Conservation (phyloP, 2,329 filamentous ascomycete species). For the Aspergillus pseudotamarii region DNA sequence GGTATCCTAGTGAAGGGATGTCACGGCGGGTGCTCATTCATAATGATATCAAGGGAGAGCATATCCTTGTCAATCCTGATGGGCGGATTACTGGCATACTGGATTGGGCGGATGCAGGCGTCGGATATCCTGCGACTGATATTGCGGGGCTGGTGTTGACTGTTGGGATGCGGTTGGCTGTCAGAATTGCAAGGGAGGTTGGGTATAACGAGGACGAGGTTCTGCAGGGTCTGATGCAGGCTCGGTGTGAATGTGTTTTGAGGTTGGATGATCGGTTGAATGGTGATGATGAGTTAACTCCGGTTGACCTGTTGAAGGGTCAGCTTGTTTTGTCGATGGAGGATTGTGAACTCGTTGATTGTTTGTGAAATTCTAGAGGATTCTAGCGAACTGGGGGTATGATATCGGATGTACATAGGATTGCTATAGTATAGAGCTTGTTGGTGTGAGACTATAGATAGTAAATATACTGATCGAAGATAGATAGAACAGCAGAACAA, state of each 20-base stretch:
- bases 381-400: too few species aligned
- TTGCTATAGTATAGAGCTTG: neutral
- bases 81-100: neutral
- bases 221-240: slow-evolving; percentile 1
- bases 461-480: neutral
- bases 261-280: slow-evolving; percentile 4
- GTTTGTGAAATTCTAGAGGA: neutral
- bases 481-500: neutral
- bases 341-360: neutral
- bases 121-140: slow-evolving; percentile 6
- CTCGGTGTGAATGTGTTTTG: slow-evolving; percentile 2
- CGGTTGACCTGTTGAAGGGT: neutral
- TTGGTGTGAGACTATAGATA: neutral
- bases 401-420: neutral
- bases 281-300: neutral
- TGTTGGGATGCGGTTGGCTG: neutral
- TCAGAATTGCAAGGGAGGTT: neutral
- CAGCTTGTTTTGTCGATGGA: slow-evolving; percentile 1
- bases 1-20: neutral
- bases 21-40: neutral
- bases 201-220: neutral
- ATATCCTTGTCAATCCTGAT: neutral
- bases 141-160: slow-evolving; percentile 1
- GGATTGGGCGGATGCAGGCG: slow-evolving; percentile 6
- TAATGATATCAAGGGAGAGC: slow-evolving; percentile 1